These are phyloP conservation scores for Delonix regia DNA, from an alignment of 306 rosid genomes.

Conservation along the genomic window DNA sequence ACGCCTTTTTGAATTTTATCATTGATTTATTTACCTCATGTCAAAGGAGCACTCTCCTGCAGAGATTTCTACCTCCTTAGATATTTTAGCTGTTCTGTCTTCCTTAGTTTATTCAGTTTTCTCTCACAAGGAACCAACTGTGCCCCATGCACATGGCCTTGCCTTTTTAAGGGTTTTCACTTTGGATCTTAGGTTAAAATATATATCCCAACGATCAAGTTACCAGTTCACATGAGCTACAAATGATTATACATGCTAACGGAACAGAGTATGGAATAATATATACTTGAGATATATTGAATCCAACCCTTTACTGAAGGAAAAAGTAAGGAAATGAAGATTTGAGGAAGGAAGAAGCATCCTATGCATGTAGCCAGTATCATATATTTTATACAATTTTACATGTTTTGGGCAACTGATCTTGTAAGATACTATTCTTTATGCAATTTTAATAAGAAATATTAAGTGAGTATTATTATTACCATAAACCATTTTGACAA, in stretches of 20 bases:
- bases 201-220: not conserved
- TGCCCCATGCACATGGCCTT: not conserved
- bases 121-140: not conserved
- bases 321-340: not conserved
- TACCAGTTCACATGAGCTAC: not conserved
- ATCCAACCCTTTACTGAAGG: not conserved
- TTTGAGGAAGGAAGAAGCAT: not conserved
- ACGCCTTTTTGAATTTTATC: not conserved
- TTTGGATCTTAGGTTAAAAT: not conserved
- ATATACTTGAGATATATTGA: not conserved
- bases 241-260: not conserved
- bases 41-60: not conserved
- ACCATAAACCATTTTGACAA: not conserved
- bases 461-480: too few relatives aligned
- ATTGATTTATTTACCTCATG: not conserved
- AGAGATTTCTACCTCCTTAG: not conserved
- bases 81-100: not conserved
- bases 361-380: too few relatives aligned
- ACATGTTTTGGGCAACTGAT: not conserved
- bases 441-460: too few relatives aligned
- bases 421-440: not conserved
- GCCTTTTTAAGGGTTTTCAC: not conserved
- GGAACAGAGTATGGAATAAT: not conserved
- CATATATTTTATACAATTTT: not conserved
- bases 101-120: not conserved